Evolutionary conservation across 2,329 filamentous ascomycete species (phyloP), one percentile per base, ranked within the genome.

Genomic region (Didymellaceae sp.): DNA sequence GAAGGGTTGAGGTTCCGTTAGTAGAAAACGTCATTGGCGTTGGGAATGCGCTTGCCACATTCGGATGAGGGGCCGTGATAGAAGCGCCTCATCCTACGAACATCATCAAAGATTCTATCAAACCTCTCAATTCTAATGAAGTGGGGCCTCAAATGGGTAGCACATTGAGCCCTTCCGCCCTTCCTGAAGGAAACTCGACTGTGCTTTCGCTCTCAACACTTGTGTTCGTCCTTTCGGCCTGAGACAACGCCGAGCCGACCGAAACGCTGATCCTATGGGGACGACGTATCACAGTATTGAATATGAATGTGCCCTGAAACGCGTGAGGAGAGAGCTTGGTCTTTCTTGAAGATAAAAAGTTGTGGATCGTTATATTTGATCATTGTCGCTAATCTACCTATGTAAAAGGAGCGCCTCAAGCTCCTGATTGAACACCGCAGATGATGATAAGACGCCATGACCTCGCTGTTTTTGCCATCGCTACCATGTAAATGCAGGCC

Each of bases 401-500:
- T n/a, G n/a, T n/a, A n/a, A n/a, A n/a, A n/a, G n/a, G n/a, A n/a
- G n/a, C n/a, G n/a, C n/a, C n/a, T n/a, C n/a, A n/a, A n/a, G n/a
- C n/a, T n/a, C n/a, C n/a, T n/a, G n/a, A n/a, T n/a, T n/a, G n/a
- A n/a, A n/a, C n/a, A n/a, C n/a, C n/a, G n/a, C n/a, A n/a, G n/a
- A n/a, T n/a, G n/a, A n/a, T n/a, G n/a, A n/a, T n/a, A 31, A 24
- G 40, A 45, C 35, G 48, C 48, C 48, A 25, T 45, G 9, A 25
- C 35, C n/a, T 45, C 42, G 42, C 48, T 52, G n/a, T 45, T 52
- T 52, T 45, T 41, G 42, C 42, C 25, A 32, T 42, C 32, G 16
- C 20, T 31, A 32, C 37, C 48, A 32, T 46, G 42, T 52, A 38
- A 52, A 52, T 52, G 48, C 48, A 52, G 48, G 42, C 48, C 37